Percentiles rank a stretch among this genome's conserved stretches.
phyloP scores from a whole-genome alignment of 345 rosid genomes.

The Excoecaria cochinchinensis region DNA sequence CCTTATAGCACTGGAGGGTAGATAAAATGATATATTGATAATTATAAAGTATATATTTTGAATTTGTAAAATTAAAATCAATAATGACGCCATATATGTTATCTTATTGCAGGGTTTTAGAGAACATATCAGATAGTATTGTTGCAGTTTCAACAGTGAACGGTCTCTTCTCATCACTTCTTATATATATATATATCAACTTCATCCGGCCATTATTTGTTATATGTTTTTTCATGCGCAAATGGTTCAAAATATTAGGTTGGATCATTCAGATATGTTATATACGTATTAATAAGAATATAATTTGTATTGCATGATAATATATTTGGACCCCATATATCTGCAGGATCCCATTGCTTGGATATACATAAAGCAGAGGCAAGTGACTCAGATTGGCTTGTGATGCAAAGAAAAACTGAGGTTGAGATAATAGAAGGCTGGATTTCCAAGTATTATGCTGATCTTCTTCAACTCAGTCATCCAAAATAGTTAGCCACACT shows the following conservation, averaged over 20 bases:
- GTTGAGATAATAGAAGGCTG: conserved; percentile 38
- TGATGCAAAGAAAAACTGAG: conserved; percentile 31
- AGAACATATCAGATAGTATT: conserved; percentile 38
- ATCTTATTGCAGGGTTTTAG: conserved; percentile 32
- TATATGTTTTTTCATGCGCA: not conserved
- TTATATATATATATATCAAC: not conserved
- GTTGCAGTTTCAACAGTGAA: conserved; percentile 30
- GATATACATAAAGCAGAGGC: conserved; percentile 17
- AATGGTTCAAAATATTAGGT: not conserved
- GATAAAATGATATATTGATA: too few relatives aligned
- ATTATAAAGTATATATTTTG: too few relatives aligned
- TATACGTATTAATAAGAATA: too few relatives aligned
- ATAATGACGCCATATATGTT: not conserved
- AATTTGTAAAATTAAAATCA: too few relatives aligned
- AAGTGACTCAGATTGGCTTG: conserved; percentile 42
- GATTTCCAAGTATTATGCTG: conserved; percentile 31
- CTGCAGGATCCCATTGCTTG: conserved; percentile 46
- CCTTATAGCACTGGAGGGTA: conserved; percentile 62
- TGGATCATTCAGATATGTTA: too few relatives aligned
- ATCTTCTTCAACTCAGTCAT: not conserved
- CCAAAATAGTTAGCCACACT: too few relatives aligned
- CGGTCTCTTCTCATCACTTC: conserved; percentile 18
- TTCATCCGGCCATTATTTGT: too few relatives aligned
- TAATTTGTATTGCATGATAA: conserved; percentile 22
- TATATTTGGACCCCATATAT: not conserved